Percentiles rank a stretch among this genome's conserved stretches.
These are phyloP conservation scores for Rhizomucor pusillus DNA, from an alignment of 371 early-diverging fungal genomes.

Conservation along the genomic window DNA sequence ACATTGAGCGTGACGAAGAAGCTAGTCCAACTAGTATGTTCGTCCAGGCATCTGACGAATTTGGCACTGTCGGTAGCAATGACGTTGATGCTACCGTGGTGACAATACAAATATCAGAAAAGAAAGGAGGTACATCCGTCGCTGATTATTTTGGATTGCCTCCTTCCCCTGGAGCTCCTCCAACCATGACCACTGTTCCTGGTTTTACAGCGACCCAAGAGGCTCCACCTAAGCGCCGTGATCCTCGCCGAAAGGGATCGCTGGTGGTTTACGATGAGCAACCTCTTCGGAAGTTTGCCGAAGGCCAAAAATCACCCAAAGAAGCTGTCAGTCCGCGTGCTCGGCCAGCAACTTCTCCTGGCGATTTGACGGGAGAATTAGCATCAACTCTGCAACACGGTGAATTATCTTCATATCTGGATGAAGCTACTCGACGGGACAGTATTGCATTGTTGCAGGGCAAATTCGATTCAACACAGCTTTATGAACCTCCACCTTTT, in stretches of 20 bases:
- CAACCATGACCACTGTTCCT: conserved; percentile 8
- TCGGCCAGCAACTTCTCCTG: conserved; percentile 21
- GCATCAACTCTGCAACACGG: conserved; percentile 16
- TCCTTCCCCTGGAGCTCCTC: conserved; percentile 5
- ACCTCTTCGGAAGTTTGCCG: conserved; percentile 30
- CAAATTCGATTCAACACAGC: conserved; percentile 48
- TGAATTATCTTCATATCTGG: conserved; percentile 1
- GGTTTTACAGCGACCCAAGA: conserved; percentile 6
- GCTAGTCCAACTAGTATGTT: conserved; percentile 58
- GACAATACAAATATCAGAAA: conserved; percentile 34
- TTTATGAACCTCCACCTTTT: conserved; percentile 60
- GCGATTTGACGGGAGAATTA: conserved; percentile 18
- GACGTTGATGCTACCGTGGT: conserved; percentile 39
- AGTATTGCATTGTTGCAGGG: conserved; percentile 27
- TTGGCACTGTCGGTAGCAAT: conserved; percentile 25
- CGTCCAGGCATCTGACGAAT: conserved; percentile 33
- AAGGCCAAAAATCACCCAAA: conserved; percentile 19
- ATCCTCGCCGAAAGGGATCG: conserved; percentile 53
- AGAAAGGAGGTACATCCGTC: neutral
- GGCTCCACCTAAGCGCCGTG: conserved; percentile 22
- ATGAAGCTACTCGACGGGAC: conserved; percentile 19
- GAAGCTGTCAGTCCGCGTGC: conserved; percentile 25
- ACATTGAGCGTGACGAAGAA: conserved; percentile 62
- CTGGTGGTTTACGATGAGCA: conserved; percentile 66
- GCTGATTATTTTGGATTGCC: neutral